Base-by-base conservation (phyloP, 805 yeast species). In the Candida suzukii region DNA sequence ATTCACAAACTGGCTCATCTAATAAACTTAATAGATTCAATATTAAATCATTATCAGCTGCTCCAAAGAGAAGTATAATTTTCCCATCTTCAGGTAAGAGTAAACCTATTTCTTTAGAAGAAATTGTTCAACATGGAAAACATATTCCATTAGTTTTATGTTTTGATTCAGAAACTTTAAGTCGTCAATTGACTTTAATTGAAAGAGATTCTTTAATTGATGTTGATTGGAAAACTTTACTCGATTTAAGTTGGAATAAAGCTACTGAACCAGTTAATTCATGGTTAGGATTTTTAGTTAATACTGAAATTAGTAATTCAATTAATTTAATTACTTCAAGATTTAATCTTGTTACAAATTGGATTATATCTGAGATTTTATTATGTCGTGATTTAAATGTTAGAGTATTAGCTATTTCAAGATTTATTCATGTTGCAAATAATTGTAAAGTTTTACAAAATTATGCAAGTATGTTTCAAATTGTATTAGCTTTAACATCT, bases 151-250 rank as follows among this genome's bases (percentile, higher is more conserved):
- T 93, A 56, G 72, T 90, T 27, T 68, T 93, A 51, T 77, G 83
- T 59, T 82, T 77, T 57, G 78, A 73, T 42, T 79, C 96, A 2
- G 62, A 67, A 41, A 64, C 74, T 0, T 62, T 93, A 25, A 88
- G 95, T 6, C 75, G 80, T 47, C 97, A 91, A 48, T 70, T 91
- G 61, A 91, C 98, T 0, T 58, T 86, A 38, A 83, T 91, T 47
- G 99, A 93, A 59, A 70, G 80, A 40, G 98, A 93, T 58, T 74
- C 88, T 34, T 61, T 90, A 19, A 72, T 77, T 40, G 96, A 88
- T 53, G 73, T 93, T 31, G 97, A 91, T 58, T 91, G 98, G 97
- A 81, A 79, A 52, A 96, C 88, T 49, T 69, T 91, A 35, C 70
- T 90, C 34, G 90, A 87, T 46, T 64, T 85, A 46, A 72, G 77